Percentiles rank a stretch among this genome's conserved stretches.
These are phyloP conservation scores for Fusarium dimerum DNA, from an alignment of 2,329 filamentous ascomycete species.

Conservation along the genomic window DNA sequence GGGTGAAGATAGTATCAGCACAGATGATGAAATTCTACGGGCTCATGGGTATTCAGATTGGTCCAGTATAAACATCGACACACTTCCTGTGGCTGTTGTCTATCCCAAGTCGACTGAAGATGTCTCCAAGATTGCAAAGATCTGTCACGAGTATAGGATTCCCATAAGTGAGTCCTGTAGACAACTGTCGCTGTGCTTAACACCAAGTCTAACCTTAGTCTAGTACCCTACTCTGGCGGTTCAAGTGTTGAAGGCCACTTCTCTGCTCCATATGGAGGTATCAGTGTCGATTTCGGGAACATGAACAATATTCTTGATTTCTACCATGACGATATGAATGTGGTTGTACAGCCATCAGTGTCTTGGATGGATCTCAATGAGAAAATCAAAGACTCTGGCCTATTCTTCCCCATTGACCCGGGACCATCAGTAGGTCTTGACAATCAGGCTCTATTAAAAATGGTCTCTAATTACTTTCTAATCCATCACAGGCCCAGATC, in stretches of 20 bases:
- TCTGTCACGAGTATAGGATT: slow-evolving; percentile 77
- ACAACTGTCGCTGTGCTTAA: no score
- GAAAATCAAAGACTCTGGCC: slow-evolving; percentile 65
- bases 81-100: slow-evolving; percentile 62
- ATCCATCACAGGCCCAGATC: slow-evolving; percentile 68
- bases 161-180: slow-evolving; percentile 55
- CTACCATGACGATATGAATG: slow-evolving; percentile 86
- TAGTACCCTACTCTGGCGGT: slow-evolving; percentile 80
- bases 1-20: slow-evolving; percentile 56
- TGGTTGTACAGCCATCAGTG: slow-evolving; percentile 87
- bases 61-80: slow-evolving; percentile 62
- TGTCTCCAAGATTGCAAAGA: slow-evolving; percentile 59
- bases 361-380: slow-evolving; percentile 92
- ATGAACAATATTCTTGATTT: slow-evolving; percentile 83
- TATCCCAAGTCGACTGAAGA: slow-evolving; percentile 63
- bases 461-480: slow-evolving; percentile 6
- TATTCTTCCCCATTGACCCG: slow-evolving; percentile 92
- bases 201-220: no score
- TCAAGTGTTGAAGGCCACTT: slow-evolving; percentile 90
- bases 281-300: slow-evolving; percentile 84
- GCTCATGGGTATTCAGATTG: slow-evolving; percentile 67
- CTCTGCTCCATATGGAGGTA: slow-evolving; percentile 79
- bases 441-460: neutral
- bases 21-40: slow-evolving; percentile 61
- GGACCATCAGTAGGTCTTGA: slow-evolving; percentile 44